Evolutionary conservation across 805 yeast genomes (phyloP), one percentile per base, ranked within the genome.

Genomic region (Yueomyces sp.): DNA sequence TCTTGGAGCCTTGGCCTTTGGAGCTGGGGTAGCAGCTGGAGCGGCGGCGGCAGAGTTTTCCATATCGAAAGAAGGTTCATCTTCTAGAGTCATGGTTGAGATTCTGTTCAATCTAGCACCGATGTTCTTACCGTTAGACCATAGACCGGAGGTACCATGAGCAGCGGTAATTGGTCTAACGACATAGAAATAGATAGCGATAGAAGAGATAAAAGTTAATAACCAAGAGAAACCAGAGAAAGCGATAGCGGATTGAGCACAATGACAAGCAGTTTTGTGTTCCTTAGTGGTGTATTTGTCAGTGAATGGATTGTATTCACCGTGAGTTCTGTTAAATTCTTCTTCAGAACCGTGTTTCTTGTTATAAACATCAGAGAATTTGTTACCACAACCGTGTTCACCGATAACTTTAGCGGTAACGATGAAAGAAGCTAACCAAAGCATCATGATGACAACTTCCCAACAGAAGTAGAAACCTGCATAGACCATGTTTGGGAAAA

Each of bases 351-450:
- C 57, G 33, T 47, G 49, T 26, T 29, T 41, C 12, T 51, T 47
- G n/a, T 49, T 41, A 37, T 46, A 50, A 27, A 38, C 42, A 9
- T 49, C 38, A 7, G 54, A 47, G 12, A 45, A 28, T 9, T 34
- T 48, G 26, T 46, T 45, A 2, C 46, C 41, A 47, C 69, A 65
- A 11, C 59, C 47, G 26, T 47, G 52, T 11, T 55, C 52, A 37
- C 66, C 60, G 42, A 56, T 55, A 3, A 52, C 49, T 8, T 59
- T 45, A 5, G 66, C 65, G 11, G 54, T 49, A 27, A 65, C 65
- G 41, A 65, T 54, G 41, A 64, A 65, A 1, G 62, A 57, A 40
- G 57, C 48, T n/a, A 65, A 44, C 66, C 66, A 63, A 26, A 65
- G 42, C 30, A 60, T 40, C 11, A 53, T 39, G 37, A 64, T 29